A percentile compares a stretch with the other conserved stretches of the same genome.
phyloP scores from a whole-genome alignment of 2,329 filamentous ascomycete species.

The Penicillium frequentans region DNA sequence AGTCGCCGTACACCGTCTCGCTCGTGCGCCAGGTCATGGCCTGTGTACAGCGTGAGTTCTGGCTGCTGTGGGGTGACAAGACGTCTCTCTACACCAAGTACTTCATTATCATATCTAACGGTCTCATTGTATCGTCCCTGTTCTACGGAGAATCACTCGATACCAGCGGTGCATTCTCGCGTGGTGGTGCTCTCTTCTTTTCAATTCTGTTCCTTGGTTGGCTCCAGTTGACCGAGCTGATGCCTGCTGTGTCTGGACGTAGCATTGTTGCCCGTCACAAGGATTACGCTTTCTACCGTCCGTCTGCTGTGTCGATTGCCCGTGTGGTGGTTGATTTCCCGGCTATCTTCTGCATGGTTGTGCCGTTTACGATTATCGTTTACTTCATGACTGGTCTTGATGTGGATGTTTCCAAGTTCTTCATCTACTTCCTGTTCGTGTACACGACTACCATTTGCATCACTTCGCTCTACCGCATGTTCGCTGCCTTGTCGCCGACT shows the following conservation, averaged over 20 bases:
- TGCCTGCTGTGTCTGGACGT: slow-evolving; percentile 72
- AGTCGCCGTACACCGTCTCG: slow-evolving; percentile 76
- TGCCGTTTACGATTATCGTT: slow-evolving; percentile 62
- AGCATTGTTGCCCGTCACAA: slow-evolving; percentile 67
- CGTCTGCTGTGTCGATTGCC: slow-evolving; percentile 63
- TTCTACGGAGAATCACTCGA: slow-evolving; percentile 68
- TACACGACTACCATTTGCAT: slow-evolving; percentile 63
- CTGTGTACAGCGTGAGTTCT: slow-evolving; percentile 69
- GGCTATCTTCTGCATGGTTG: slow-evolving; percentile 57
- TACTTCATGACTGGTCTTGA: slow-evolving; percentile 66
- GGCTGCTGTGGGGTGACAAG: slow-evolving; percentile 74
- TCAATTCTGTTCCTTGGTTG: slow-evolving; percentile 66
- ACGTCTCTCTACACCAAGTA: slow-evolving; percentile 75
- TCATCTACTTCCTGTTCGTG: slow-evolving; percentile 64
- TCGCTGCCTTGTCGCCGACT: slow-evolving; percentile 62
- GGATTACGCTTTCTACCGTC: slow-evolving; percentile 69
- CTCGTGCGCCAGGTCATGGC: slow-evolving; percentile 66
- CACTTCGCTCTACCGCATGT: slow-evolving; percentile 65
- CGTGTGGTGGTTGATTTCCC: slow-evolving; percentile 65
- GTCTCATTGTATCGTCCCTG: slow-evolving; percentile 72
- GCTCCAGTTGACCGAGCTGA: slow-evolving; percentile 76
- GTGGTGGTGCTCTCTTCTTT: slow-evolving; percentile 66
- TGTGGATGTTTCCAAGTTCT: slow-evolving; percentile 62
- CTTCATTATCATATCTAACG: slow-evolving; percentile 74
- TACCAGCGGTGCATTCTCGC: slow-evolving; percentile 62